Evolutionary conservation across 2,329 filamentous ascomycete species (phyloP).

Genomic region (Xylariaceae sp.): DNA sequence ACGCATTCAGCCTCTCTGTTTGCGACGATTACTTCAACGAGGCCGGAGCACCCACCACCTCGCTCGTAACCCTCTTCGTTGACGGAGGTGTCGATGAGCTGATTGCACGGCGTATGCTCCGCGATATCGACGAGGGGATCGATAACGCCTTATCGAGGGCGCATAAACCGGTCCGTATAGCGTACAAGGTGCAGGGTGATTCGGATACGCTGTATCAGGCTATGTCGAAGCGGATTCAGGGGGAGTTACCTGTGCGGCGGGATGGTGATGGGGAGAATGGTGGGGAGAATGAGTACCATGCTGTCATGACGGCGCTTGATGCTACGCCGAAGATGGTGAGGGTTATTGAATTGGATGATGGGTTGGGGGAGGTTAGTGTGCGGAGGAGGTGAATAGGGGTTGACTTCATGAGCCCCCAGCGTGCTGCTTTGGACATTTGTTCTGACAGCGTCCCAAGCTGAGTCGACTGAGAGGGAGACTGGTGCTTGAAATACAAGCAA

Average conservation of each 20-base stretch:
- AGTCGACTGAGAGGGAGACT: too few species aligned
- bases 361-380: too few species aligned
- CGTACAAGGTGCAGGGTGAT: background rate
- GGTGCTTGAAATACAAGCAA: too few species aligned
- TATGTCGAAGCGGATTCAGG: background rate
- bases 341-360: background rate
- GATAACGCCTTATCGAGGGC: background rate
- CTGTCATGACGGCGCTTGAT: background rate
- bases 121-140: background rate
- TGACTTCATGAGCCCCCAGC: too few species aligned
- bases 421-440: too few species aligned
- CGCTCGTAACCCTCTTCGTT: background rate
- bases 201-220: background rate
- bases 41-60: background rate
- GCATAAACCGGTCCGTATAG: background rate
- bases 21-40: background rate
- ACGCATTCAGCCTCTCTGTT: conserved; percentile 5
- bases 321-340: background rate
- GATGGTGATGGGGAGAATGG: too few species aligned
- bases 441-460: too few species aligned
- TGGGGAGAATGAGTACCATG: background rate
- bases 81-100: background rate
- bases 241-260: background rate
- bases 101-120: background rate
- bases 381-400: too few species aligned